Conservation (phyloP, 768 basidiomycete genomes). For the Boletus tomentosulus region DNA sequence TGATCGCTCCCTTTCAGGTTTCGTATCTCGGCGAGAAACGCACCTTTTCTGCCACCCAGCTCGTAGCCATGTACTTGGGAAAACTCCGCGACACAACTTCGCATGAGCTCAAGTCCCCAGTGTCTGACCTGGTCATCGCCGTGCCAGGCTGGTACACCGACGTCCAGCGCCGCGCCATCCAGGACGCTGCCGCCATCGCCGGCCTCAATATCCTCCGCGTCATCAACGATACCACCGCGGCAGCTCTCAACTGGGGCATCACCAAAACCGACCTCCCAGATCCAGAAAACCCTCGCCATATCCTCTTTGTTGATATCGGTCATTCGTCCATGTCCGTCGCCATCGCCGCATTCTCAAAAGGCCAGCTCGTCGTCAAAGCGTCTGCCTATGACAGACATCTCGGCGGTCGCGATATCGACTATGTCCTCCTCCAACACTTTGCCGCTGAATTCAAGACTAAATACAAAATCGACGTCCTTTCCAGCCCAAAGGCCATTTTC, state of each 20-base stretch:
- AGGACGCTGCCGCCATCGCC: slow-evolving; percentile 87
- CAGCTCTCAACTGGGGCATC: slow-evolving; percentile 97
- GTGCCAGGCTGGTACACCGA: slow-evolving; percentile 98
- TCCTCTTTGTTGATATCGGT: slow-evolving; percentile 94
- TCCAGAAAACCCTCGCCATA: slow-evolving; percentile 73
- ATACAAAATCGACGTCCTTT: slow-evolving; percentile 95
- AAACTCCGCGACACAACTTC: slow-evolving; percentile 87
- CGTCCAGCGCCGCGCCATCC: slow-evolving; percentile 81
- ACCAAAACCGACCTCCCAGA: slow-evolving; percentile 96
- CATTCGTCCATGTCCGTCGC: slow-evolving; percentile 87
- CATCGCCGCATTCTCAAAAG: slow-evolving; percentile 92
- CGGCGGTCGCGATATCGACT: slow-evolving; percentile 96
- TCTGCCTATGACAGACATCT: slow-evolving; percentile 92
- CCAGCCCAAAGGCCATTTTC: slow-evolving; percentile 90
- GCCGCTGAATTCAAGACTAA: slow-evolving; percentile 90
- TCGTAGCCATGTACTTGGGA: slow-evolving; percentile 86
- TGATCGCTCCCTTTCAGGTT: slow-evolving; percentile 49
- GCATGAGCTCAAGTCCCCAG: slow-evolving; percentile 77
- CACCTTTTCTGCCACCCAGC: slow-evolving; percentile 82
- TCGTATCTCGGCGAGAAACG: slow-evolving; percentile 80
- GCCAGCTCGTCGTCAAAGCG: slow-evolving; percentile 80
- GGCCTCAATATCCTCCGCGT: slow-evolving; percentile 88
- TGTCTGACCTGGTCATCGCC: slow-evolving; percentile 92
- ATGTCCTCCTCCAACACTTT: slow-evolving; percentile 85
- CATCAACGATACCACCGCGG: slow-evolving; percentile 96